Conservation (phyloP, 805 yeast species). For the Phaffomyces opuntiae region DNA sequence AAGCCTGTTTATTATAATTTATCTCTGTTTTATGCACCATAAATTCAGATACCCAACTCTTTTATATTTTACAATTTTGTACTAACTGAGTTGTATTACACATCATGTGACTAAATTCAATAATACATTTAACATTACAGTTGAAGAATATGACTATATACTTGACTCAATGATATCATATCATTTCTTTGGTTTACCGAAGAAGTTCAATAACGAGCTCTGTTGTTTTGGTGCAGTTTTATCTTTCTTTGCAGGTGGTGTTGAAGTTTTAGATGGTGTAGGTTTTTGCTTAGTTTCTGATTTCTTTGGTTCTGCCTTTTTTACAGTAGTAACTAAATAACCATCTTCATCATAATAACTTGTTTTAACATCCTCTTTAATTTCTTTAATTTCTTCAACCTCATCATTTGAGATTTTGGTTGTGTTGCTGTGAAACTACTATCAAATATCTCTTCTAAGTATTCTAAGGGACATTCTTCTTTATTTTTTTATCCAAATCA, state of each 20-base stretch:
- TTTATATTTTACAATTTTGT: too few species aligned
- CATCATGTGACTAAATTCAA: too few species aligned
- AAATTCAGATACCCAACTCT: too few species aligned
- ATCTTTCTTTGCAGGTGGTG: conserved; percentile 12
- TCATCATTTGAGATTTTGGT: background rate
- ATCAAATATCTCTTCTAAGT: conserved; percentile 12
- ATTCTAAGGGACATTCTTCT: too few species aligned
- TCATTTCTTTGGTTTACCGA: conserved; percentile 24
- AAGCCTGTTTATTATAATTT: too few species aligned
- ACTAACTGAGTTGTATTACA: too few species aligned
- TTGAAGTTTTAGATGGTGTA: conserved; percentile 1
- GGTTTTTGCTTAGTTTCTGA: conserved; percentile 4
- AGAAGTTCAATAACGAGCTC: conserved; percentile 41
- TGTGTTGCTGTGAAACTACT: conserved; percentile 1
- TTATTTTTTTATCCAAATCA: too few species aligned
- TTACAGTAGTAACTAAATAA: conserved; percentile 33
- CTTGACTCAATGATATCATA: too few species aligned
- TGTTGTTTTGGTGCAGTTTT: conserved; percentile 31
- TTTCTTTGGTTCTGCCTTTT: conserved; percentile 13
- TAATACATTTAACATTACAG: too few species aligned
- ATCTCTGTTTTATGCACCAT: too few species aligned
- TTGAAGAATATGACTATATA: too few species aligned
- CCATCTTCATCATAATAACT: conserved; percentile 44
- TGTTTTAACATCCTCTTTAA: conserved; percentile 11
- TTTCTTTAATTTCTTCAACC: background rate